A percentile compares a stretch with the other conserved stretches of the same genome.
Evolutionary conservation across 169 alveolate species (phyloP).

Genomic region (Condylostoma magnum): DNA sequence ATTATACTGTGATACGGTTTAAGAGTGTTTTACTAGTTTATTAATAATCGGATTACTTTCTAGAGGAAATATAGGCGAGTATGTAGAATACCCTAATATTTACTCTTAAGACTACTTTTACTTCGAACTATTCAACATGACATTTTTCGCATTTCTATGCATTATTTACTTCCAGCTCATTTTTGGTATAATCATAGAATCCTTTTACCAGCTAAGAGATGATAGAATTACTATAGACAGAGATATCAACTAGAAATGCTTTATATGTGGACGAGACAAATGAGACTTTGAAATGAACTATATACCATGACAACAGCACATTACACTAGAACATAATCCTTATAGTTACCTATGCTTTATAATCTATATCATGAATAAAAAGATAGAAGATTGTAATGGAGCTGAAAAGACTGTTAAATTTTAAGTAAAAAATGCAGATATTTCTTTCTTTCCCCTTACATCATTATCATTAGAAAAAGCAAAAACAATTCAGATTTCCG

Average conservation of each 20-base stretch:
- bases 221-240: constrained; percentile 19
- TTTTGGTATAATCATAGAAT: constrained; percentile 76
- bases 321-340: constrained; percentile 34
- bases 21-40: constrained; percentile 54
- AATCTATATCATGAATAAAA: constrained; percentile 37
- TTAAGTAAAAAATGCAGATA: constrained; percentile 39
- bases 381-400: constrained; percentile 43
- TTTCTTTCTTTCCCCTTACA: constrained; percentile 58
- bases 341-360: constrained; percentile 41
- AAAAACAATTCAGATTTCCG: too few relatives aligned
- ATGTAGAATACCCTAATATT: constrained; percentile 10
- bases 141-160: constrained; percentile 62
- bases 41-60: constrained; percentile 65
- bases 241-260: constrained; percentile 46
- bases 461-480: too few relatives aligned
- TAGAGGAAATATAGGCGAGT: constrained; percentile 78
- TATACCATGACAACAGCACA: constrained; percentile 33
- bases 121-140: constrained; percentile 58
- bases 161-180: constrained; percentile 62
- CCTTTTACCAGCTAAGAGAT: constrained; percentile 76
- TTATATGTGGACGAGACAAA: constrained; percentile 46
- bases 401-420: constrained; percentile 41
- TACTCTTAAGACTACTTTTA: constrained; percentile 18
- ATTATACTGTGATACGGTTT: constrained; percentile 45
- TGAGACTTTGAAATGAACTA: constrained; percentile 31